phyloP scores from a whole-genome alignment of 495 filamentous ascomycete species.

The Aspergillus sclerotioniger region DNA sequence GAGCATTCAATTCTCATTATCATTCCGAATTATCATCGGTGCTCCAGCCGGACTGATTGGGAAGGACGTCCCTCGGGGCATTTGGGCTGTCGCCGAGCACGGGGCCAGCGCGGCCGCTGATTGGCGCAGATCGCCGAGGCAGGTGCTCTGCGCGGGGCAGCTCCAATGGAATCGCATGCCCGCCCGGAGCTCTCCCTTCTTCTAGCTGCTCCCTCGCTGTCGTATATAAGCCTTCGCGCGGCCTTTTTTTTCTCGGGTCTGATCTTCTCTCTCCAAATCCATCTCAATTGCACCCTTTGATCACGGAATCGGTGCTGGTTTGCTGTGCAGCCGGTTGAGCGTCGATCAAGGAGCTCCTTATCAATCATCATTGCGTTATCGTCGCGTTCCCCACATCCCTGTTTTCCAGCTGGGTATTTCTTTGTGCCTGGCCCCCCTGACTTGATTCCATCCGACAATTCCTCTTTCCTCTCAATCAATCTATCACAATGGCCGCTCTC shows the following conservation, averaged over 20 bases:
- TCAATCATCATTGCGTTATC: slow-evolving; percentile 8
- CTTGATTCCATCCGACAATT: not conserved
- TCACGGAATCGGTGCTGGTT: not conserved
- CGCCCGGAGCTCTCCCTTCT: slow-evolving; percentile 1
- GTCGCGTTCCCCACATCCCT: slow-evolving; percentile 1
- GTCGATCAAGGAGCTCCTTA: not conserved
- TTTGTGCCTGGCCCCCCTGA: not conserved
- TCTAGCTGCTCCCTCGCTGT: not conserved
- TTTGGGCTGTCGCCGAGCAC: slow-evolving; percentile 7
- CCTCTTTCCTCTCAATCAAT: not conserved
- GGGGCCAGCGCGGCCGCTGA: slow-evolving; percentile 7
- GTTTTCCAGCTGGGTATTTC: not conserved
- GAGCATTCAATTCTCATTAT: too few species aligned
- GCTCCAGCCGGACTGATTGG: not conserved
- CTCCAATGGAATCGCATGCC: too few species aligned
- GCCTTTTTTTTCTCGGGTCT: not conserved
- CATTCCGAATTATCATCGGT: too few species aligned
- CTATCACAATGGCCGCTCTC: slow-evolving; percentile 42
- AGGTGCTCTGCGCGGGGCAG: slow-evolving; percentile 4
- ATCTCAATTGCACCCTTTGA: not conserved
- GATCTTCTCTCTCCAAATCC: not conserved
- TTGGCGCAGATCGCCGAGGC: slow-evolving; percentile 23
- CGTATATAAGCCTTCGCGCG: slow-evolving; percentile 2
- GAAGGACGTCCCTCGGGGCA: not conserved
- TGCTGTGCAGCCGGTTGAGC: not conserved